These are phyloP conservation scores for Cadophora gregata DNA, from an alignment of 2,329 filamentous ascomycete species.

Conservation along the genomic window DNA sequence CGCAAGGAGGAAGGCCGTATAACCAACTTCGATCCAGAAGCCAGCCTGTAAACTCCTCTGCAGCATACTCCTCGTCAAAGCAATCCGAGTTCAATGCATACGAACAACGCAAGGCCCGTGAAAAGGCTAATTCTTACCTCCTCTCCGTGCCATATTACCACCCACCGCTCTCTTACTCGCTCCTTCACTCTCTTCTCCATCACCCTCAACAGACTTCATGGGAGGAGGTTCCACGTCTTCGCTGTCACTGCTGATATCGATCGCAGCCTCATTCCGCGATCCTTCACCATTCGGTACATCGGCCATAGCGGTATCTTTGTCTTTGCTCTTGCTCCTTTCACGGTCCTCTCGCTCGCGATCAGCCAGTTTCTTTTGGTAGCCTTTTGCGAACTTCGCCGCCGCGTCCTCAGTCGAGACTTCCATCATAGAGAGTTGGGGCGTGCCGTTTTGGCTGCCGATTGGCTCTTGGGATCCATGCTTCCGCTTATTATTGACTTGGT, in stretches of 20 bases:
- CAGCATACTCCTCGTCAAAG: background rate
- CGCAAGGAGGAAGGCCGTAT: background rate
- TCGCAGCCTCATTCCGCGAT: background rate
- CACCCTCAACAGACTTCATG: slow-evolving; percentile 5
- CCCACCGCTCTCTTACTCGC: background rate
- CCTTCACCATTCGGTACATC: background rate
- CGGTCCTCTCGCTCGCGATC: slow-evolving; percentile 4
- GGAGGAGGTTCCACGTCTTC: background rate
- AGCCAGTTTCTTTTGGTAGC: background rate
- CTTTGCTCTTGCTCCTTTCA: background rate
- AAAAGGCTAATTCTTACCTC: slow-evolving; percentile 11
- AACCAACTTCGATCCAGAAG: too few species aligned
- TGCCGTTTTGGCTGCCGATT: background rate
- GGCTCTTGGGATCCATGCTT: slow-evolving; percentile 16
- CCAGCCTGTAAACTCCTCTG: background rate
- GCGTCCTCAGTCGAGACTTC: slow-evolving; percentile 22
- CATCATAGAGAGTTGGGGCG: background rate
- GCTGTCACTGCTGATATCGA: slow-evolving; percentile 9
- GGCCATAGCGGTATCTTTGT: background rate
- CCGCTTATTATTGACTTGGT: slow-evolving; percentile 20
- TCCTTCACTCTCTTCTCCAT: background rate
- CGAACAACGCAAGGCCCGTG: background rate
- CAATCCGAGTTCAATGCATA: background rate
- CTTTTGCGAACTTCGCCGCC: slow-evolving; percentile 24
- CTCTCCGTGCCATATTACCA: background rate